Conservation (phyloP, 2,329 filamentous ascomycete species). For the Pseudocercospora eumusae region DNA sequence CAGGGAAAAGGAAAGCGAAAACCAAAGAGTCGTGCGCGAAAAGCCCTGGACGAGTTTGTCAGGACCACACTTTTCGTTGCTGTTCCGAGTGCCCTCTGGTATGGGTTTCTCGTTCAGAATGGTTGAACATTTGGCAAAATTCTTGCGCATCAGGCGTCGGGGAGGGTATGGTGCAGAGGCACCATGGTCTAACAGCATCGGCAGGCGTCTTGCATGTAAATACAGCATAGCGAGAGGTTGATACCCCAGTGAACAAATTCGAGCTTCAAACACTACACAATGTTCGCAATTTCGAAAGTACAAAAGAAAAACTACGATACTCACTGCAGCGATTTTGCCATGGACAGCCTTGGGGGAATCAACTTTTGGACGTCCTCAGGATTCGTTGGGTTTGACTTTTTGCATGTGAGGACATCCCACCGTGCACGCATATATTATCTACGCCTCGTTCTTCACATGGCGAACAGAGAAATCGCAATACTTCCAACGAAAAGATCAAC, state of each 20-base stretch:
- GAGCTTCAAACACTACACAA: background rate
- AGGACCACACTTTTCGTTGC: constrained; percentile 22
- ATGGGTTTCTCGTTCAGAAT: constrained; percentile 27
- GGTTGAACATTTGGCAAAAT: constrained; percentile 12
- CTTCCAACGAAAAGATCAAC: too few relatives aligned
- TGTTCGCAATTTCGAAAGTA: background rate
- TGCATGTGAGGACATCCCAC: too few relatives aligned
- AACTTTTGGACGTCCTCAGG: too few relatives aligned
- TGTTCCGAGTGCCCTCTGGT: constrained; percentile 26
- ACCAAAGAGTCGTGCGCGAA: constrained; percentile 23
- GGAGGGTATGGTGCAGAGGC: background rate
- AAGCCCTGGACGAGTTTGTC: constrained; percentile 27
- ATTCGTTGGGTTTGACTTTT: too few relatives aligned
- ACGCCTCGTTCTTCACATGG: too few relatives aligned
- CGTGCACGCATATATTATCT: too few relatives aligned
- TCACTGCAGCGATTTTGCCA: background rate
- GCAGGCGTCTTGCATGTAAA: background rate
- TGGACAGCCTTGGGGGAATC: too few relatives aligned
- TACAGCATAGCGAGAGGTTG: constrained; percentile 1
- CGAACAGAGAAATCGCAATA: too few relatives aligned
- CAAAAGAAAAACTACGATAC: background rate
- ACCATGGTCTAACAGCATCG: background rate
- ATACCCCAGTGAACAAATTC: background rate
- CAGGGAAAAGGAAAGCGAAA: constrained; percentile 27
- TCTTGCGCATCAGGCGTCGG: background rate